These are phyloP conservation scores for Globisporangium carolinianum DNA, from an alignment of 352 stramenopile species.

Conservation along the genomic window DNA sequence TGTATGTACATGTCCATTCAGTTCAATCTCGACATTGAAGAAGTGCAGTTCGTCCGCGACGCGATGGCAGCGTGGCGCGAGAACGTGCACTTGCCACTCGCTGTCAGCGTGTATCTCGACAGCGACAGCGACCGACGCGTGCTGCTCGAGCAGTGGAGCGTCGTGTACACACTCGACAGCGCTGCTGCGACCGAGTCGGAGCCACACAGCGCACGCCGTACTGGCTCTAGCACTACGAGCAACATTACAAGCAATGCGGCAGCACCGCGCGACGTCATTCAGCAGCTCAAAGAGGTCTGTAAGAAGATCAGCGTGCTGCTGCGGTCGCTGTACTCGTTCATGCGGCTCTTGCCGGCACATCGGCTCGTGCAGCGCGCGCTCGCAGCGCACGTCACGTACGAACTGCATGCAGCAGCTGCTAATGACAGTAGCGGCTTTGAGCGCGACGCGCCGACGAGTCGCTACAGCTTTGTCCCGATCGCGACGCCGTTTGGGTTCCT, in stretches of 20 bases:
- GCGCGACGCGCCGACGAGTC: conserved; percentile 32
- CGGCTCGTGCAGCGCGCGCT: conserved; percentile 62
- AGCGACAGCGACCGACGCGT: conserved; percentile 29
- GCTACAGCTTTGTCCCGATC: conserved; percentile 76
- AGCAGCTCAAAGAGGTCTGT: conserved; percentile 74
- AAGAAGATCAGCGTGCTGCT: conserved; percentile 74
- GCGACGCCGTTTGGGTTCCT: conserved; percentile 68
- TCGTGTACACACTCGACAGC: conserved; percentile 40
- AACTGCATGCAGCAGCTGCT: conserved; percentile 28
- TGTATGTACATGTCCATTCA: conserved; percentile 6
- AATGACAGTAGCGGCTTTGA: conserved; percentile 23
- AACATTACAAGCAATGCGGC: too few species aligned
- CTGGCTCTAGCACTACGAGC: too few species aligned
- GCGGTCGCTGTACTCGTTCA: conserved; percentile 67
- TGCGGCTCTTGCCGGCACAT: conserved; percentile 66
- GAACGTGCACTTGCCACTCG: conserved; percentile 59
- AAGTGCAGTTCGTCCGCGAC: conserved; percentile 58
- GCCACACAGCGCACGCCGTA: background rate
- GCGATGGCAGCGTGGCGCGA: conserved; percentile 62
- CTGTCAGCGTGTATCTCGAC: conserved; percentile 66
- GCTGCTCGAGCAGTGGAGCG: conserved; percentile 72
- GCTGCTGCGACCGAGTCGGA: conserved; percentile 3
- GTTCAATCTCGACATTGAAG: conserved; percentile 85
- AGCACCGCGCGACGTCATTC: conserved; percentile 59
- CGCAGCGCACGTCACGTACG: conserved; percentile 54